Conservation (phyloP, 2,329 filamentous ascomycete species). For the Geosmithia flava region DNA sequence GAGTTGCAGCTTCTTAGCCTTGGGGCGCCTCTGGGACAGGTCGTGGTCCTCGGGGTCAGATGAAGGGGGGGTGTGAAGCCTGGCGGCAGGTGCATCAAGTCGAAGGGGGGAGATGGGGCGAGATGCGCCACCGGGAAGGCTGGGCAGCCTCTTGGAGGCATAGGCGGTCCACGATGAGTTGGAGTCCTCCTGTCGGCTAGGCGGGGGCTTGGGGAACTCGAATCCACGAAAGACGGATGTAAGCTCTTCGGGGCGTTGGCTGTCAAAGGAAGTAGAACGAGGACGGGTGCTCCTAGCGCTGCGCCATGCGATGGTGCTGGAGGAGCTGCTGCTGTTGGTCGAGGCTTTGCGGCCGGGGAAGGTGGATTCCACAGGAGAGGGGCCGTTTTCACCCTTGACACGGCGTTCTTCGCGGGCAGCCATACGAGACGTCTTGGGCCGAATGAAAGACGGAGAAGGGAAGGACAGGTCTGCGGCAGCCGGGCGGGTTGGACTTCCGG, state of each 20-base stretch:
- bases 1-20: slow-evolving; percentile 13
- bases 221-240: slow-evolving; percentile 20
- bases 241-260: slow-evolving; percentile 9
- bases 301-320: slow-evolving; percentile 4
- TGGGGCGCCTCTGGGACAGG: slow-evolving; percentile 3
- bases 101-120: slow-evolving; percentile 12
- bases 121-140: slow-evolving; percentile 12
- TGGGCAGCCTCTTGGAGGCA: slow-evolving; percentile 8
- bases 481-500: slow-evolving; percentile 9
- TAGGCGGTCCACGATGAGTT: slow-evolving; percentile 8
- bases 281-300: slow-evolving; percentile 8
- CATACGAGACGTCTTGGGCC: slow-evolving; percentile 42
- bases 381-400: slow-evolving; percentile 8
- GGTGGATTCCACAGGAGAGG: not conserved
- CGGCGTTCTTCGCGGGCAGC: slow-evolving; percentile 37
- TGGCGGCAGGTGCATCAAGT: slow-evolving; percentile 7
- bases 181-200: slow-evolving; percentile 5
- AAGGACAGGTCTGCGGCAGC: slow-evolving; percentile 24
- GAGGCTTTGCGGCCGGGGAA: slow-evolving; percentile 1
- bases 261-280: slow-evolving; percentile 12
- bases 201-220: slow-evolving; percentile 22
- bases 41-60: slow-evolving; percentile 19
- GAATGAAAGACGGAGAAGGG: slow-evolving; percentile 41
- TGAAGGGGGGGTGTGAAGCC: slow-evolving; percentile 19
- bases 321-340: not conserved